These are phyloP conservation scores for Leavenworthia alabamica DNA, from an alignment of 345 rosid genomes.

Conservation along the genomic window DNA sequence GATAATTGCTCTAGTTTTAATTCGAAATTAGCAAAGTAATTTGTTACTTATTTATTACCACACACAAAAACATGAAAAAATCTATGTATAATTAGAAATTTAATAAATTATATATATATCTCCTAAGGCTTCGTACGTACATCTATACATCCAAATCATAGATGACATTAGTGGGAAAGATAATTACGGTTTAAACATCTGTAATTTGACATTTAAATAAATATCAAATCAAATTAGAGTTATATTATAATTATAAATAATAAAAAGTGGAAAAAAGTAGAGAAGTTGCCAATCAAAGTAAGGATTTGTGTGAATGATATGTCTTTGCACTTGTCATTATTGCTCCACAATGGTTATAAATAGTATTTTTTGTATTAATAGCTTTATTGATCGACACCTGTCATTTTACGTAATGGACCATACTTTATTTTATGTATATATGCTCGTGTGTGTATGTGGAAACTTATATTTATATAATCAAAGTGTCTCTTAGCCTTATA, in stretches of 20 bases:
- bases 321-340: slow-evolving; percentile 39
- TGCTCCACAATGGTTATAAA: slow-evolving; percentile 24
- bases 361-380: slow-evolving; percentile 30
- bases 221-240: background rate
- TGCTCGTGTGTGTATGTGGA: slow-evolving; percentile 17
- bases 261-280: background rate
- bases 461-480: background rate
- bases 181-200: slow-evolving; percentile 19
- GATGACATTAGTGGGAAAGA: slow-evolving; percentile 29
- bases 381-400: slow-evolving; percentile 57
- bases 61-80: background rate
- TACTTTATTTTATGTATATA: background rate
- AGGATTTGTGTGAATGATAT: slow-evolving; percentile 41
- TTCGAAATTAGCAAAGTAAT: background rate
- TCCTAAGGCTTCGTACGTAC: slow-evolving; percentile 28
- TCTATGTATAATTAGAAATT: background rate
- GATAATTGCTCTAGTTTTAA: too few relatives aligned
- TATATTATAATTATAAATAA: slow-evolving; percentile 13
- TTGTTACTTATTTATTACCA: background rate
- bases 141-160: background rate
- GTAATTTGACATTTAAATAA: background rate
- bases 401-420: slow-evolving; percentile 19
- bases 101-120: background rate
- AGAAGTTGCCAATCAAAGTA: slow-evolving; percentile 40
- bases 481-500: slow-evolving; percentile 16